phyloP scores from a whole-genome alignment of 192 early-diverging fungal species.

The Dispira simplex region DNA sequence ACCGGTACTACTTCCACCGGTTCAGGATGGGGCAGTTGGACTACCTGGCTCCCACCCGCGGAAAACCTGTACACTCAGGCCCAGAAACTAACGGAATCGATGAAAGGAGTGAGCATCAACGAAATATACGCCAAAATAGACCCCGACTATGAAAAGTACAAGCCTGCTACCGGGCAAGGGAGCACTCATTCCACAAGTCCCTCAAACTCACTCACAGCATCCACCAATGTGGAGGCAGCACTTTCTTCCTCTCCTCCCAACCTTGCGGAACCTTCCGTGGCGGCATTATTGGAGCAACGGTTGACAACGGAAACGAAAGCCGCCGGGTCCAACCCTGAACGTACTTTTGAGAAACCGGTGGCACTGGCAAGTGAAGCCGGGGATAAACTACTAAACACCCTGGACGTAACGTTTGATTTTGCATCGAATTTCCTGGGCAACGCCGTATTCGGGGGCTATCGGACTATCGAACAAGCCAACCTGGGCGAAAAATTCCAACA shows the following conservation, averaged over 20 bases:
- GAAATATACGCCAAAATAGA: conserved; percentile 8
- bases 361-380: background rate
- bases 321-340: background rate
- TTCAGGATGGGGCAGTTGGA: conserved; percentile 6
- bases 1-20: background rate
- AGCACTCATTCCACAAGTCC: background rate
- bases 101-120: conserved; percentile 4
- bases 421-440: conserved; percentile 9
- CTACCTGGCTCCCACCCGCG: background rate
- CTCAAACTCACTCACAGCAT: background rate
- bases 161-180: too few species aligned
- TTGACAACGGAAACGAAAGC: background rate
- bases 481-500: background rate
- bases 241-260: background rate
- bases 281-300: background rate
- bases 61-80: conserved; percentile 1
- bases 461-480: conserved; percentile 7
- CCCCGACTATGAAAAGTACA: conserved; percentile 4
- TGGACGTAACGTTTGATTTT: conserved; percentile 10
- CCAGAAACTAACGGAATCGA: background rate
- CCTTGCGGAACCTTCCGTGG: background rate
- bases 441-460: conserved; percentile 6
- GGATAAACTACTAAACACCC: conserved; percentile 1
- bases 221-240: background rate
- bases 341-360: background rate